Conservation (phyloP, 2,329 filamentous ascomycete genomes). For the Fusarium brevicatenulatum region DNA sequence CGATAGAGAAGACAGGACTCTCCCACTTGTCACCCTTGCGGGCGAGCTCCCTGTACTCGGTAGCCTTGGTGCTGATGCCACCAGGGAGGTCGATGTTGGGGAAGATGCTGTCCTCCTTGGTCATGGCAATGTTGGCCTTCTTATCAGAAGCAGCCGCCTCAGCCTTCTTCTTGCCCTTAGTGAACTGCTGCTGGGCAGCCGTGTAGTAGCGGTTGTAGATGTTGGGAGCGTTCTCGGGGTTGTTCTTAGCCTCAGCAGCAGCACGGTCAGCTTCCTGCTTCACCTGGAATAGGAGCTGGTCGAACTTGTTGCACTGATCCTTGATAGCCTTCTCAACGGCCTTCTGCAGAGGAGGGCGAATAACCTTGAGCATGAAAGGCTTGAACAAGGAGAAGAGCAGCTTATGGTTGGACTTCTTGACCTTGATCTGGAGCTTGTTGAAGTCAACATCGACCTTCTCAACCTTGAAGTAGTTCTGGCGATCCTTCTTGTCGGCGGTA, state of each 20-base stretch:
- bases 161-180: slow-evolving; percentile 82
- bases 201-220: slow-evolving; percentile 87
- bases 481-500: slow-evolving; percentile 78
- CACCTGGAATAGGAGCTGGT: slow-evolving; percentile 77
- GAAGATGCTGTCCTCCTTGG: slow-evolving; percentile 90
- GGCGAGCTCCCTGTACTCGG: slow-evolving; percentile 89
- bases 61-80: slow-evolving; percentile 92
- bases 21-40: slow-evolving; percentile 93
- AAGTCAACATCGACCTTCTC: slow-evolving; percentile 87
- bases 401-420: slow-evolving; percentile 97
- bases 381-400: slow-evolving; percentile 87
- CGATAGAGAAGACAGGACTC: slow-evolving; percentile 91
- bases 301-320: slow-evolving; percentile 80
- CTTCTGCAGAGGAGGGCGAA: slow-evolving; percentile 87
- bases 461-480: slow-evolving; percentile 91
- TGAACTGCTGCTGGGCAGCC: slow-evolving; percentile 77
- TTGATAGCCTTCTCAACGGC: slow-evolving; percentile 89
- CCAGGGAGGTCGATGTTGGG: slow-evolving; percentile 81
- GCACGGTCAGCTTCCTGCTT: slow-evolving; percentile 85
- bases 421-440: slow-evolving; percentile 84
- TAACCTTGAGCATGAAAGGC: slow-evolving; percentile 83
- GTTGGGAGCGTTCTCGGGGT: slow-evolving; percentile 80
- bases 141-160: slow-evolving; percentile 70
- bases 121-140: slow-evolving; percentile 66
- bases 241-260: slow-evolving; percentile 62